Base-by-base conservation (phyloP, 1,139 yeast species). In the Candida pseudoviswanathii region DNA sequence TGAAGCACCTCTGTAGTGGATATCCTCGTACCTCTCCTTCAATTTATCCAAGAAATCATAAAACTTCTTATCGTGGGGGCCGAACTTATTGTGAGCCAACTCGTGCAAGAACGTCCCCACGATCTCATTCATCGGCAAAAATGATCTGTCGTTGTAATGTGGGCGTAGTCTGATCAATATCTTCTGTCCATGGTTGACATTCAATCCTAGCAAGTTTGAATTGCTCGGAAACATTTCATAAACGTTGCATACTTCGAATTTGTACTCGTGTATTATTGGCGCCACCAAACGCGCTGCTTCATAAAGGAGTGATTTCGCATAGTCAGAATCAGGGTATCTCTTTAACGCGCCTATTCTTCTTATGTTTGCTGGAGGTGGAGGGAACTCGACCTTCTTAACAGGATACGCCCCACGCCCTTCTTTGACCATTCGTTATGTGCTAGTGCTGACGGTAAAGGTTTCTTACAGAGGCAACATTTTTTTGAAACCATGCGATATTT, bases 101-200 rank as follows among this genome's bases (percentile, higher is more conserved):
- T 94, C 99, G 65, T 94, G 99, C 8, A 94, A 71, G 82, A 91
- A 80, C 0, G 97, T 90, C 0, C 92, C 96, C 11, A 92, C 63
- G 2, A 91, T 68, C 47, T 84, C 85, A 10, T 85, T 81, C 65
- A 86, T 70, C 0, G 92, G 86, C 26, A 84, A 67, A 62, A 92
- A 91, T 66, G 68, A 70, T 30, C 70, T 60, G 36, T 80, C 81
- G 60, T 86, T 81, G 25, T 73, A 66, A 22, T 83, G 80, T 41
- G 79, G 79, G 49, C 98, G 71, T 43, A 94, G 71, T 50, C 98
- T 67, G 8, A 94, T 61, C 65, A 87, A 77, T 22, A 94, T 84
- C 65, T 87, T 88, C 54, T 73, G 75, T 1, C 98, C 98, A n/a
- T 70, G 70, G 61, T 90, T 89, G n/a, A 90, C 91, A 66, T 94